Evolutionary conservation across 1,284 basidiomycete genomes (phyloP).

Genomic region (Schizophyllum commune): DNA sequence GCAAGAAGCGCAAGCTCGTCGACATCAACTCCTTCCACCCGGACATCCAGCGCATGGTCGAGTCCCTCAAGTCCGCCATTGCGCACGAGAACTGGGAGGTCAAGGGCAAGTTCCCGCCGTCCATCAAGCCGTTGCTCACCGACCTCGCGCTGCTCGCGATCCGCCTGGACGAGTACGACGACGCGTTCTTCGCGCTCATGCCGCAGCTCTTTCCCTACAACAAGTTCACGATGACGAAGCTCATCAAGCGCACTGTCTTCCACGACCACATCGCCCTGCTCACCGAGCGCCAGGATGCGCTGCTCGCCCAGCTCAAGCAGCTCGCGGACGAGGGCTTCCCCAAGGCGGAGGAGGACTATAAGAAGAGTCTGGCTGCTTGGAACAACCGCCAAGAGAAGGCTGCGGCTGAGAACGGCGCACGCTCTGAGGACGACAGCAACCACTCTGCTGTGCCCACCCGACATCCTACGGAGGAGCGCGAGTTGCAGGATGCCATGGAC

Average conservation of each 20-base stretch:
- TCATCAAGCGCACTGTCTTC: constrained; percentile 76
- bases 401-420: constrained; percentile 22
- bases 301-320: constrained; percentile 50
- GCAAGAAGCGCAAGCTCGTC: constrained; percentile 64
- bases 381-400: constrained; percentile 56
- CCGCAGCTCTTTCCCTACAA: constrained; percentile 89
- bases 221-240: constrained; percentile 86
- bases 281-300: constrained; percentile 51
- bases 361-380: constrained; percentile 53
- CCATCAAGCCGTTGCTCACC: constrained; percentile 67
- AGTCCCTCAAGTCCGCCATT: constrained; percentile 55
- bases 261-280: constrained; percentile 58
- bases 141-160: constrained; percentile 76
- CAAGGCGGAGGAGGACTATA: constrained; percentile 67
- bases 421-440: constrained; percentile 16
- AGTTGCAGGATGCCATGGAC: constrained; percentile 6
- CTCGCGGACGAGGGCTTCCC: constrained; percentile 57
- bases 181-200: constrained; percentile 87
- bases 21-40: constrained; percentile 66
- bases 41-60: constrained; percentile 56
- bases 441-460: constrained; percentile 31
- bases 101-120: constrained; percentile 85
- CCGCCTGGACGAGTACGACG: constrained; percentile 80
- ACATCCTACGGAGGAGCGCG: constrained; percentile 31
- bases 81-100: constrained; percentile 59